Base-by-base conservation (phyloP, 106 monocot genomes). In the Narthecium ossifragum region DNA sequence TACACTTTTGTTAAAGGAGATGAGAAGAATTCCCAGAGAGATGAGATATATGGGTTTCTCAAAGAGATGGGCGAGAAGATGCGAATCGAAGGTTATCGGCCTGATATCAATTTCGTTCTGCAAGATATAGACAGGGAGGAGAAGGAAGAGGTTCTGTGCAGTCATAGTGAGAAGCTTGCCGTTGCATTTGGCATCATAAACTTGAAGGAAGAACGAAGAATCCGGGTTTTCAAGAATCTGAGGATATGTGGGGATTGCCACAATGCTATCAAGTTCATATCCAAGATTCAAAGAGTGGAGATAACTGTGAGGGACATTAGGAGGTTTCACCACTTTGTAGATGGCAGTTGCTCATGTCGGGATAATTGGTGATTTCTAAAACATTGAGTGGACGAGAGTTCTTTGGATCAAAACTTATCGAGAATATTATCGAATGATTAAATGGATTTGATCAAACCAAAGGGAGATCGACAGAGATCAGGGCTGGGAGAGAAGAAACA, bases 91-190 rank as follows among this genome's bases (percentile, higher is more conserved):
- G 88, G 88, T 30, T 69, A 77, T 40, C 39, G 26, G 41, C 80
- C 77, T 3, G 61, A 77, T 6, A 80, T 52, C 2, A 74, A 73
- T 50, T 75, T 45, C 28, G 76, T 77, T 31, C 25, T 77, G 50
- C 77, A 84, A 33, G 71, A 84, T 55, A 66, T 84, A 11, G 65
- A 68, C n/a, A 38, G 34, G 13, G 68, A 80, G 60, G 66, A 77
- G 49, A 82, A 73, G 69, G 81, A 82, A 32, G 70, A 70, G 27
- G 49, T 51, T 21, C 63, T 88, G 46, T 83, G 82, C 59, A 53
- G 73, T 36, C 87, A 88, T 60, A 88, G 87, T 39, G 82, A 88
- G 70, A 79, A 70, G 70, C 79, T 88, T 33, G 88, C 79, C 6
- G 76, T 76, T 24, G 88, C 79, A 4, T 83, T 88, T 47, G 79